A percentile compares a stretch with the other conserved stretches of the same genome.
phyloP scores from a whole-genome alignment of 2,329 filamentous ascomycete genomes.

The Trichoderma citrinoviride region DNA sequence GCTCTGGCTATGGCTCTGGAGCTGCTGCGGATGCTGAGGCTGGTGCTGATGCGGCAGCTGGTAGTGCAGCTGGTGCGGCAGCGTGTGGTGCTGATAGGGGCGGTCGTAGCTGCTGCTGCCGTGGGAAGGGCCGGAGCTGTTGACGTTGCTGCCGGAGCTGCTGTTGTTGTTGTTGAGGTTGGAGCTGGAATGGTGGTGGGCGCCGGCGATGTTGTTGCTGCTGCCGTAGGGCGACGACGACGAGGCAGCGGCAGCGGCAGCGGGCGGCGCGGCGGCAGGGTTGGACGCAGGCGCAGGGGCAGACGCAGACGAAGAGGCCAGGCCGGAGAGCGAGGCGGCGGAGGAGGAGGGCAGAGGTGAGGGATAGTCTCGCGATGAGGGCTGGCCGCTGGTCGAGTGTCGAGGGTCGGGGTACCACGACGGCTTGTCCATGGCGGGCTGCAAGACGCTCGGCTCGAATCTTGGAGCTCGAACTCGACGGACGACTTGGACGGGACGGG shows the following conservation, averaged over 20 bases:
- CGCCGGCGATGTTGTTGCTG: conserved; percentile 1
- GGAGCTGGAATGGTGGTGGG: background rate
- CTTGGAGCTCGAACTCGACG: too few species aligned
- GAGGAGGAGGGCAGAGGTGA: conserved; percentile 19
- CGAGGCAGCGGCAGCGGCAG: background rate
- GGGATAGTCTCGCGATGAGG: conserved; percentile 48
- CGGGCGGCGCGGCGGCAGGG: background rate
- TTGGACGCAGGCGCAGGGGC: background rate
- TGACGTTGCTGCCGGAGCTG: background rate
- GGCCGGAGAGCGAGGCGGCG: conserved; percentile 1
- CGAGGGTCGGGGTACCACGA: conserved; percentile 69
- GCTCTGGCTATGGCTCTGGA: background rate
- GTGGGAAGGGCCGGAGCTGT: background rate
- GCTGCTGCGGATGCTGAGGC: background rate
- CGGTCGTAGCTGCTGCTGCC: conserved; percentile 13
- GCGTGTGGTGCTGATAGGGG: background rate
- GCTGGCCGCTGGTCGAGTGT: conserved; percentile 47
- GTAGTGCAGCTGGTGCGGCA: conserved; percentile 20
- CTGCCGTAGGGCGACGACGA: background rate
- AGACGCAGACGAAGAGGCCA: conserved; percentile 37
- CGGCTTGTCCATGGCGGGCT: conserved; percentile 45
- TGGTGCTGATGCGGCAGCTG: background rate
- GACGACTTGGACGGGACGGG: too few species aligned
- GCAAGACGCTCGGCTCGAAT: background rate
- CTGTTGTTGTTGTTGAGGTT: background rate